A percentile compares a stretch with the other conserved stretches of the same genome.
These are phyloP conservation scores for Silene coronaria DNA, from an alignment of 179 eudicot genomes.

Conservation along the genomic window DNA sequence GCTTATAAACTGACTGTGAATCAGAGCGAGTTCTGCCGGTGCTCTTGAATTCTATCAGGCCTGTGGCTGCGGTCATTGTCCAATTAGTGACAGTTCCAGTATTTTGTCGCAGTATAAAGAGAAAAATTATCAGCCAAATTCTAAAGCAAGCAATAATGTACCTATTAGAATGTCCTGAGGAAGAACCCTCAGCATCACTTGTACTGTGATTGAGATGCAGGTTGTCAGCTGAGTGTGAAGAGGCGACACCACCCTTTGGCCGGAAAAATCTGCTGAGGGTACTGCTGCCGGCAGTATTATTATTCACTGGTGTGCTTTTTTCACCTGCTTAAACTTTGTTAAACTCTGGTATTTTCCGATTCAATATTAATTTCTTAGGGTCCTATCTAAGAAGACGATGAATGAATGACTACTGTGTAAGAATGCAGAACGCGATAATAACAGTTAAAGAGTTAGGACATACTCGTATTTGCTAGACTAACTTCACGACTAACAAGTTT, in stretches of 20 bases:
- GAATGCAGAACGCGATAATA: neutral
- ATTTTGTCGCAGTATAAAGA: neutral
- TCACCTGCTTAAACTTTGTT: neutral
- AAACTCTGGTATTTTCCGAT: neutral
- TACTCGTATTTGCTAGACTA: slow-evolving; percentile 2
- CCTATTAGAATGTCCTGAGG: neutral
- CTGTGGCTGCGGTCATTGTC: neutral
- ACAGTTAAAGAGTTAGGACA: neutral
- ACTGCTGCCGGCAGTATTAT: neutral
- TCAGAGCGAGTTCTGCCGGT: slow-evolving; percentile 13
- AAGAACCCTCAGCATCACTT: slow-evolving; percentile 12
- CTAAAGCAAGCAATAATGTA: neutral
- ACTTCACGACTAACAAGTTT: neutral
- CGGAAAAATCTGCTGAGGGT: slow-evolving; percentile 3
- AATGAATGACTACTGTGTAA: no score
- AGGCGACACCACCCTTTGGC: slow-evolving; percentile 2
- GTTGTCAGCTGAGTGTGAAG: slow-evolving; percentile 14
- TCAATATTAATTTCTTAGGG: neutral
- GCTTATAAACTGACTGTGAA: neutral
- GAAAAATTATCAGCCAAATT: no score
- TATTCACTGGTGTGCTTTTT: neutral
- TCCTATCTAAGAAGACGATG: neutral
- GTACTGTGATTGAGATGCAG: neutral
- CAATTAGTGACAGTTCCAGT: neutral
- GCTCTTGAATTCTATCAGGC: neutral